Conservation (phyloP, 257 asterid species). For the Przewalskia tangutica region DNA sequence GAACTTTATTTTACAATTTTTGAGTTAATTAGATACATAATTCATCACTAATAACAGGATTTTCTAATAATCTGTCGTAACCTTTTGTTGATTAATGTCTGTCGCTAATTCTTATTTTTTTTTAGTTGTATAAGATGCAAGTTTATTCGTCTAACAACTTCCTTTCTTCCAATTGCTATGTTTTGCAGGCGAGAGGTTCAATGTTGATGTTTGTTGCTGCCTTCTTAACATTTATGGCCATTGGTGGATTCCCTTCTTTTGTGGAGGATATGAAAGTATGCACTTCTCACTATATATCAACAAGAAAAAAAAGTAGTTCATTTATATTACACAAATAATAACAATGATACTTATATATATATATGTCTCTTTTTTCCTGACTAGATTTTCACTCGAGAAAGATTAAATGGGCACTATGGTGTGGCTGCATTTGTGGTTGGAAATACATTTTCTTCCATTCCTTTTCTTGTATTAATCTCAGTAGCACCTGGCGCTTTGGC, state of each 20-base stretch:
- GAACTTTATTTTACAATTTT: too few relatives aligned
- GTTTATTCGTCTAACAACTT: neutral
- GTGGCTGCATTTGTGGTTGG: slow-evolving; percentile 40
- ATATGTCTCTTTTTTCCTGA: too few relatives aligned
- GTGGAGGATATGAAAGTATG: slow-evolving; percentile 58
- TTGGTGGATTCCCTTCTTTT: slow-evolving; percentile 70
- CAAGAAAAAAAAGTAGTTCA: too few relatives aligned
- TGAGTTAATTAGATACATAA: too few relatives aligned
- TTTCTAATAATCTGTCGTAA: too few relatives aligned
- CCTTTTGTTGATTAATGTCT: too few relatives aligned
- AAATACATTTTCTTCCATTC: slow-evolving; percentile 51
- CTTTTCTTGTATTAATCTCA: slow-evolving; percentile 37
- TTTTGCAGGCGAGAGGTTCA: slow-evolving; percentile 44
- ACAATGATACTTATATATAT: too few relatives aligned
- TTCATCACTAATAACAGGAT: too few relatives aligned
- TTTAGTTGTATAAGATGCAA: too few relatives aligned
- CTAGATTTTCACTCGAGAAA: slow-evolving; percentile 48
- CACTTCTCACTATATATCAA: neutral
- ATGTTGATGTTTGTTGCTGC: slow-evolving; percentile 32
- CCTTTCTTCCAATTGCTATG: neutral
- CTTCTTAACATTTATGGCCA: slow-evolving; percentile 58
- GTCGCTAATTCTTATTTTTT: too few relatives aligned
- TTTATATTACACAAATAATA: neutral
- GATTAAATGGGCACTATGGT: slow-evolving; percentile 49
- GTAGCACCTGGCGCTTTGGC: slow-evolving; percentile 37